Percentiles rank a stretch among this genome's conserved stretches.
These are phyloP conservation scores for Penicillium alfredii DNA, from an alignment of 495 filamentous ascomycete genomes.

Conservation along the genomic window DNA sequence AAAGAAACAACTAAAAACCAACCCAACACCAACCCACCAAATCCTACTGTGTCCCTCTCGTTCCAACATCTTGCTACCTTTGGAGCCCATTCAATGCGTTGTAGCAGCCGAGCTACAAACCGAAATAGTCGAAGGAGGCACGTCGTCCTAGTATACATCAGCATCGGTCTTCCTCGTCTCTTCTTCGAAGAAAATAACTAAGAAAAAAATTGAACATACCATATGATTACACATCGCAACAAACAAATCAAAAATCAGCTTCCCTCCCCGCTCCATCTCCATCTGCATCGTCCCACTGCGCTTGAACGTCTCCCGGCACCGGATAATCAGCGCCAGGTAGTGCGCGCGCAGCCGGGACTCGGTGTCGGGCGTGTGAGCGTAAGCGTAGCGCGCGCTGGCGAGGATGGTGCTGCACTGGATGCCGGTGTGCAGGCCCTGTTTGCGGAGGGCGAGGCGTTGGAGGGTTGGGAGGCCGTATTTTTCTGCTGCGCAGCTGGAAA, in stretches of 20 bases:
- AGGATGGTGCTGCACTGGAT: constrained; percentile 83
- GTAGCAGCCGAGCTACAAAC: constrained; percentile 16
- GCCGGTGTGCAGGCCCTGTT: constrained; percentile 77
- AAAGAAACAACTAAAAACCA: constrained; percentile 1
- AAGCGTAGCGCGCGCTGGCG: constrained; percentile 75
- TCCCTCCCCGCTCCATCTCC: constrained; percentile 84
- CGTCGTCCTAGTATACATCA: constrained; percentile 23
- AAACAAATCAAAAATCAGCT: constrained; percentile 89
- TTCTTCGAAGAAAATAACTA: constrained; percentile 1
- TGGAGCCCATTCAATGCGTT: too few relatives aligned
- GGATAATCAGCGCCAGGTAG: constrained; percentile 87
- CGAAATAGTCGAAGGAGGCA: constrained; percentile 10
- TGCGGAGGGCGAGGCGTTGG: constrained; percentile 74
- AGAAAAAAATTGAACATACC: constrained; percentile 29
- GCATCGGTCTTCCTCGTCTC: not conserved
- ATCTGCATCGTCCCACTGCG: constrained; percentile 93
- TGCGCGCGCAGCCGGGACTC: constrained; percentile 86
- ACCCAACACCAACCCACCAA: constrained; percentile 3
- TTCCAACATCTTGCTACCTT: constrained; percentile 4
- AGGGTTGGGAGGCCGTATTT: constrained; percentile 76
- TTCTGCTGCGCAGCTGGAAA: constrained; percentile 68
- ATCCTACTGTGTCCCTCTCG: too few relatives aligned
- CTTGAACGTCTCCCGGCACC: constrained; percentile 80
- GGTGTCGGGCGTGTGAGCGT: constrained; percentile 79
- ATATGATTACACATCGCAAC: constrained; percentile 92